Evolutionary conservation across 805 yeast species (phyloP).

Genomic region (Lipomyces yamanashiensis): DNA sequence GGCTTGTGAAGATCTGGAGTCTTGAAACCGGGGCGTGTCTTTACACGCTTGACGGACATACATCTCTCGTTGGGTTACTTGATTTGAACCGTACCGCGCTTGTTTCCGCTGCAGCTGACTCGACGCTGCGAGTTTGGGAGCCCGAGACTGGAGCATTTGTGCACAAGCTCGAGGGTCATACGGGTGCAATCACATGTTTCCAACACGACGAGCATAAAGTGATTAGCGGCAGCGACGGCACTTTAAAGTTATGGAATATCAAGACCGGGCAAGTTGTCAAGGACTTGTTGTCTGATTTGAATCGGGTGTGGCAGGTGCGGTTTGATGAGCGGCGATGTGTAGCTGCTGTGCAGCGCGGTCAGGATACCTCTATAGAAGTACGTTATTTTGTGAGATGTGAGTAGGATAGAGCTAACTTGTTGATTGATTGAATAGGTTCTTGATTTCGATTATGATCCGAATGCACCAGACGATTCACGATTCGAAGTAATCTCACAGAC

Average conservation of each 20-base stretch:
- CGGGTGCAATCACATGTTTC: slow-evolving; percentile 89
- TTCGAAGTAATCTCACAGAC: background rate
- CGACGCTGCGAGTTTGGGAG: slow-evolving; percentile 91
- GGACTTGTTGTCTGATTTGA: slow-evolving; percentile 74
- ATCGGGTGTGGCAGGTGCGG: slow-evolving; percentile 93
- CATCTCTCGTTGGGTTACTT: slow-evolving; percentile 84
- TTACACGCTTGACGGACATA: slow-evolving; percentile 80
- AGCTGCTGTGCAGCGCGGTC: slow-evolving; percentile 82
- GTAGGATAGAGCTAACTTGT: background rate
- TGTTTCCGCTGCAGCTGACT: slow-evolving; percentile 95
- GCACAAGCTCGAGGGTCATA: slow-evolving; percentile 75
- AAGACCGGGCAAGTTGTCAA: slow-evolving; percentile 73
- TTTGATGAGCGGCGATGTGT: slow-evolving; percentile 84
- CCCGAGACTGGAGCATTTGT: slow-evolving; percentile 71
- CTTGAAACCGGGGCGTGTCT: slow-evolving; percentile 72
- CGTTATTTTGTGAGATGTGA: slow-evolving; percentile 46
- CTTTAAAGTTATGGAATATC: slow-evolving; percentile 86
- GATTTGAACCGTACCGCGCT: slow-evolving; percentile 75
- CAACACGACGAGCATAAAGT: slow-evolving; percentile 83
- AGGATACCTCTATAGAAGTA: slow-evolving; percentile 82
- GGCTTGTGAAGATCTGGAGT: slow-evolving; percentile 89
- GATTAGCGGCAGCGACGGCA: slow-evolving; percentile 86
- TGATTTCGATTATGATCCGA: slow-evolving; percentile 34
- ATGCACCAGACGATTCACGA: background rate
- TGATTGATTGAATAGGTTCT: slow-evolving; percentile 13